Evolutionary conservation across 257 asterid genomes (phyloP).

Genomic region (Fraxinus americana): DNA sequence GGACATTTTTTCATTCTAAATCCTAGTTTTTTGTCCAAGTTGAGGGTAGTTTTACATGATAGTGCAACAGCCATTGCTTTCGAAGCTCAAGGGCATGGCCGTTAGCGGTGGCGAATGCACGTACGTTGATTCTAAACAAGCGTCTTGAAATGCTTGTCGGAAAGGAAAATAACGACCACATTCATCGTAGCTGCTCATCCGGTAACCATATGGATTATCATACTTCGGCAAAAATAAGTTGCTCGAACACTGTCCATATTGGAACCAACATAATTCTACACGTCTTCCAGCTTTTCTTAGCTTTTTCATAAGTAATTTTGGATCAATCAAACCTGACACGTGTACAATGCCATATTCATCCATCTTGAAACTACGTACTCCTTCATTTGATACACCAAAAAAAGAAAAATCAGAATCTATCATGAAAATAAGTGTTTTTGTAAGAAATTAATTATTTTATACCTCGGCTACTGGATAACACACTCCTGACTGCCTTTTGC

Average conservation of each 20-base stretch:
- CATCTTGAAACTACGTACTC: conserved; percentile 30
- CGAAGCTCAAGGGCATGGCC: background rate
- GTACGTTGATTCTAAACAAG: background rate
- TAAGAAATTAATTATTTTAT: background rate
- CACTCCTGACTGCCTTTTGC: conserved; percentile 16
- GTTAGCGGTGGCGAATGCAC: background rate
- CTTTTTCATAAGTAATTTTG: conserved; percentile 26
- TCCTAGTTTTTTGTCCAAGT: background rate
- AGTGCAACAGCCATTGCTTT: background rate
- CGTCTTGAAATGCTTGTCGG: background rate
- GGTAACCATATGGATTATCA: background rate
- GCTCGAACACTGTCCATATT: conserved; percentile 37
- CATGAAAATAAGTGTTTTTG: background rate
- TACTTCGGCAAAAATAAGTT: conserved; percentile 16
- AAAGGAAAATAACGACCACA: background rate
- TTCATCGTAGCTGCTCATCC: background rate
- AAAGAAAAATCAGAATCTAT: background rate
- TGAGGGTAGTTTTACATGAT: background rate
- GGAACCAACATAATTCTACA: conserved; percentile 29
- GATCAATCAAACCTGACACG: conserved; percentile 35
- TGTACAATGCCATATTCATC: conserved; percentile 29
- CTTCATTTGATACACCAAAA: conserved; percentile 6
- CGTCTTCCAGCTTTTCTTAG: conserved; percentile 25
- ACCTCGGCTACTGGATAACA: conserved; percentile 22
- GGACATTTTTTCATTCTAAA: background rate